Evolutionary conservation across 148 eudicot genomes (phyloP).

Genomic region (Linanthus parryae): DNA sequence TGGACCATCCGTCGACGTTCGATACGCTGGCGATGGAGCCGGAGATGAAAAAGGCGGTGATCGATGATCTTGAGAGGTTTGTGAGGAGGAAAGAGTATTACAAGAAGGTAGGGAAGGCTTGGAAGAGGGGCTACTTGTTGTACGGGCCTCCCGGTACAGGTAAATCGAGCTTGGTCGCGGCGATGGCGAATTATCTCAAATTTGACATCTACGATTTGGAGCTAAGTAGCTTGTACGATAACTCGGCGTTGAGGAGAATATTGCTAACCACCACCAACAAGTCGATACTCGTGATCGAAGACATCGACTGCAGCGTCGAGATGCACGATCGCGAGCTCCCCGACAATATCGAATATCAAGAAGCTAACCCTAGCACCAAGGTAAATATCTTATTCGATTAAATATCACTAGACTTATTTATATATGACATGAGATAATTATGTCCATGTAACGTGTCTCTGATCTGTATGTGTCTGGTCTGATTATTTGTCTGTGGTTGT

Average conservation of each 20-base stretch:
- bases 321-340: no score
- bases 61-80: constrained; percentile 34
- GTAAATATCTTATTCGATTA: no score
- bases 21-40: constrained; percentile 36
- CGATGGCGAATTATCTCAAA: neutral
- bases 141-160: neutral
- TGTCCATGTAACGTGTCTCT: no score
- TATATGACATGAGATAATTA: no score
- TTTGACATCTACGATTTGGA: constrained; percentile 1
- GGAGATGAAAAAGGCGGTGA: constrained; percentile 26
- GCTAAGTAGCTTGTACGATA: constrained; percentile 1
- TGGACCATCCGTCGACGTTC: constrained; percentile 50
- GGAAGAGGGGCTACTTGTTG: constrained; percentile 39
- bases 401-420: no score
- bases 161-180: neutral
- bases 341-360: no score
- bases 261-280: neutral
- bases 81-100: constrained; percentile 34
- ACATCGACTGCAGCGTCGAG: neutral
- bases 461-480: no score
- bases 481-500: no score
- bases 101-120: constrained; percentile 38
- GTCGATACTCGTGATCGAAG: constrained; percentile 2
- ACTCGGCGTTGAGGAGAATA: neutral
- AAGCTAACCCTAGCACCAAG: no score